These are phyloP conservation scores for Hypoxylon sp. DNA, from an alignment of 2,329 filamentous ascomycete species.

Conservation along the genomic window DNA sequence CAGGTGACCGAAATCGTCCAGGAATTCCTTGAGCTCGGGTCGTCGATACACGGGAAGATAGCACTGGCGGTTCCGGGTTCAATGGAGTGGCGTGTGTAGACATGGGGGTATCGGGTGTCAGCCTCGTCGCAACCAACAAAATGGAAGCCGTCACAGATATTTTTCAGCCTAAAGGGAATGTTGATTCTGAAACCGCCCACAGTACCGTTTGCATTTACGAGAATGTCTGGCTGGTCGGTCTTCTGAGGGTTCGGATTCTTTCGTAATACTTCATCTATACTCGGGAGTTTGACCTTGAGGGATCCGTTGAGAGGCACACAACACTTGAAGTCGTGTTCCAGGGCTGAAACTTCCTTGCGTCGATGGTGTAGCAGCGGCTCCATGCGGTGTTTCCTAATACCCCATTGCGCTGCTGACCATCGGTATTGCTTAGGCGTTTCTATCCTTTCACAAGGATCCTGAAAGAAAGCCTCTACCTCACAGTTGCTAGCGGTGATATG, in stretches of 20 bases:
- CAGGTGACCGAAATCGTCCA: slow-evolving; percentile 93
- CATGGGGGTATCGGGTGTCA: slow-evolving; percentile 89
- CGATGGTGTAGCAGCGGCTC: slow-evolving; percentile 66
- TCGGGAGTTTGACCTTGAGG: slow-evolving; percentile 60
- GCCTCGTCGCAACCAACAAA: slow-evolving; percentile 88
- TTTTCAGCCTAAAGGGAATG: slow-evolving; percentile 83
- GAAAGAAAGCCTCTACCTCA: slow-evolving; percentile 62
- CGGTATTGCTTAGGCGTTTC: slow-evolving; percentile 72
- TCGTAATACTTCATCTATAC: slow-evolving; percentile 54
- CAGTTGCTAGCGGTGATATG: slow-evolving; percentile 68
- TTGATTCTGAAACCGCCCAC: slow-evolving; percentile 65
- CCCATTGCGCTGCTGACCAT: slow-evolving; percentile 80
- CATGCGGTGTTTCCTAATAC: slow-evolving; percentile 78
- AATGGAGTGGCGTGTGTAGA: slow-evolving; percentile 86
- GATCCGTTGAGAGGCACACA: slow-evolving; percentile 71
- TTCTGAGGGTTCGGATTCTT: slow-evolving; percentile 53
- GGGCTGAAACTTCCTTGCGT: slow-evolving; percentile 68
- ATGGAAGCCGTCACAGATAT: slow-evolving; percentile 87
- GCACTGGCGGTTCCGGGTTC: slow-evolving; percentile 85
- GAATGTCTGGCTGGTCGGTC: slow-evolving; percentile 59
- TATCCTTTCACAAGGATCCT: slow-evolving; percentile 78
- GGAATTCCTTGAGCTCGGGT: slow-evolving; percentile 82
- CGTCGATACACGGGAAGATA: slow-evolving; percentile 94
- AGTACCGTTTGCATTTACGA: slow-evolving; percentile 48
- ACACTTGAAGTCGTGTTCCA: slow-evolving; percentile 68